Conservation (phyloP, 2,329 filamentous ascomycete genomes). For the Phialophora macrospora region DNA sequence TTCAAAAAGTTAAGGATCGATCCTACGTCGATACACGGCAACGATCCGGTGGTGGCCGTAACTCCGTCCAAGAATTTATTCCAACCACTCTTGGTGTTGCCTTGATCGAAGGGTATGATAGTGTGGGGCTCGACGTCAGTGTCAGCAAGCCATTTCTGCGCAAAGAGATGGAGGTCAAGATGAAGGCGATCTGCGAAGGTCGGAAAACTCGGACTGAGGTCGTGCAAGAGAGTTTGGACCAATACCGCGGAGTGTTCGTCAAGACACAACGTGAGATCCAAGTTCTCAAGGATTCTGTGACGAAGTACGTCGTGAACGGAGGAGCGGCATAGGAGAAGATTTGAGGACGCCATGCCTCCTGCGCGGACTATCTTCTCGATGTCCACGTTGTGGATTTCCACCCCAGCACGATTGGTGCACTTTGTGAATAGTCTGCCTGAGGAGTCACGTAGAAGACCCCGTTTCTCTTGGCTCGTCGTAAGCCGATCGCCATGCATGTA, state of each 20-base stretch:
- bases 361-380: background rate
- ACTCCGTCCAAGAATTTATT: constrained; percentile 79
- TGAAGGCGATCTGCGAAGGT: constrained; percentile 96
- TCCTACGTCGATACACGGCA: constrained; percentile 77
- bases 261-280: constrained; percentile 78
- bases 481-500: constrained; percentile 2
- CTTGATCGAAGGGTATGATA: constrained; percentile 90
- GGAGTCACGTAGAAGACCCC: background rate
- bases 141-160: constrained; percentile 93
- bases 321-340: constrained; percentile 25
- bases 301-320: constrained; percentile 59
- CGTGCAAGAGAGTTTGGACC: constrained; percentile 78
- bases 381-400: background rate
- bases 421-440: background rate
- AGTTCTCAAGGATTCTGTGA: constrained; percentile 63
- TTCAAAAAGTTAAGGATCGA: constrained; percentile 89
- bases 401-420: background rate
- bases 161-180: constrained; percentile 96
- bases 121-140: constrained; percentile 89
- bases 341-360: constrained; percentile 2
- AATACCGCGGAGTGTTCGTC: constrained; percentile 85
- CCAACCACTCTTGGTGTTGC: constrained; percentile 90
- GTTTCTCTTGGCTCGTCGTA: background rate
- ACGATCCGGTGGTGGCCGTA: constrained; percentile 53
- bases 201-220: constrained; percentile 74